Evolutionary conservation across 768 basidiomycete genomes (phyloP), one percentile per base, ranked within the genome.

Genomic region (Rhizopogon vinicolor): DNA sequence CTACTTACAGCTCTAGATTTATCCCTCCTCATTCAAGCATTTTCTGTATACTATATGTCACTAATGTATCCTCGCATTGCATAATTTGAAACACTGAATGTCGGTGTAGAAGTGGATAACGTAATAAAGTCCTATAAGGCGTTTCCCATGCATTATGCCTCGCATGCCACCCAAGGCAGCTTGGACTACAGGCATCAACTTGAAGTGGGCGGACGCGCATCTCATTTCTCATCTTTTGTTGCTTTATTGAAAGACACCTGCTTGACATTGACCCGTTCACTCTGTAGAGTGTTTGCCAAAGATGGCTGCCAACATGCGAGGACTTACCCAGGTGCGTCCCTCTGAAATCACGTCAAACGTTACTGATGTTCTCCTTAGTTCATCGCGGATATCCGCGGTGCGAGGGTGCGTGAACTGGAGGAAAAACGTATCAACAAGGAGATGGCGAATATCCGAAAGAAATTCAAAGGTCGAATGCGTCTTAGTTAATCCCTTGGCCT

Each of bases 401-500:
- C 96, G 49, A 79, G 96, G 55, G 95, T 98, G 19, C 85, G 96
- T 53, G 97, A 99, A 71, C 75, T 98, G 51, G 97, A 99, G 68
- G 96, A 98, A 80, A 98, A 98, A 74, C 79, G 97, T 53, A 97
- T 99, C 63, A 99, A 99, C 76, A 95, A 98, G 73, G 97, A 99
- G 75, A 98, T 99, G 97, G 97, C 97, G 1, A 98, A 99, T 65
- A 99, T 99, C 59, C 80, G 97, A 58, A 96, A 97, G 79, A 93
- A 96, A 72, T 98, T 99, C 79, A 98, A 98, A 81, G 93, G 94
- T 90, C 46, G 35, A 57, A 13, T 40, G 40, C 44, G 39, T 58
- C 49, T 51, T 49, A 66, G 18, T 16, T 41, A 19, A 37, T 44
- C 29, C 51, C 51, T n/a, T 49, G 31, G 43, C 44, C 33, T 46